Base-by-base conservation (phyloP, 73 alveolate species). In the Paramecium primaurelia region DNA sequence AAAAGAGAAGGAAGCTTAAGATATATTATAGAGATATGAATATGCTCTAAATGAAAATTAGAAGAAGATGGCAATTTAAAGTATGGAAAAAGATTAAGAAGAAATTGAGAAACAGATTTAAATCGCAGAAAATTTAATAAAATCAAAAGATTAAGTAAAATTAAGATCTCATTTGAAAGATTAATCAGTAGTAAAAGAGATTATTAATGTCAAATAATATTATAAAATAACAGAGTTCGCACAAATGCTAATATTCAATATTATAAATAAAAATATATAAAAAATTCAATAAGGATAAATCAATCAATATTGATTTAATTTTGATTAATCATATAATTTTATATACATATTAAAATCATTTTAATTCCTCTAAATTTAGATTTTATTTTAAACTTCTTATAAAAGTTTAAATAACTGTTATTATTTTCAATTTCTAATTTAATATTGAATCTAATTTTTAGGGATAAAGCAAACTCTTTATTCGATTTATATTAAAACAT, bases 401-500 rank as follows among this genome's bases (percentile, higher is more conserved):
- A 22, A 22, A 22, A 0, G 0, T 22, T 22, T 22, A 22, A 22
- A 22, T 22, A 22, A 22, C 77, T 2, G 22, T 20, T 47, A 77
- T 77, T 47, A 80, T 22, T 22, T 22, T 22, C 25, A 22, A 22
- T 22, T 22, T 22, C 25, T 22, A 22, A 22, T 22, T 22, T 22
- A 22, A 22, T 22, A 22, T 22, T 1, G 2, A 80, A 36, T 47
- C 20, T 80, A 26, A 44, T 80, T 25, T 42, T 20, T 22, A 22
- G 0, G 45, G 77, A 22, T 45, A 80, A 4, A 80, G 47, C 18
- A 80, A 47, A 14, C 45, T 77, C 12, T 47, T 80, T 49, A 22
- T 80, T 77, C 1, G 71, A 28, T 28, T 68, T 42, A 26, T 54
- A 69, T 85, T 92, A 92, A 58, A 85, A 93, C 14, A 92, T 58